A percentile compares a stretch with the other conserved stretches of the same genome.
phyloP scores from a whole-genome alignment of 306 rosid species.

The Crataegus laevigata region DNA sequence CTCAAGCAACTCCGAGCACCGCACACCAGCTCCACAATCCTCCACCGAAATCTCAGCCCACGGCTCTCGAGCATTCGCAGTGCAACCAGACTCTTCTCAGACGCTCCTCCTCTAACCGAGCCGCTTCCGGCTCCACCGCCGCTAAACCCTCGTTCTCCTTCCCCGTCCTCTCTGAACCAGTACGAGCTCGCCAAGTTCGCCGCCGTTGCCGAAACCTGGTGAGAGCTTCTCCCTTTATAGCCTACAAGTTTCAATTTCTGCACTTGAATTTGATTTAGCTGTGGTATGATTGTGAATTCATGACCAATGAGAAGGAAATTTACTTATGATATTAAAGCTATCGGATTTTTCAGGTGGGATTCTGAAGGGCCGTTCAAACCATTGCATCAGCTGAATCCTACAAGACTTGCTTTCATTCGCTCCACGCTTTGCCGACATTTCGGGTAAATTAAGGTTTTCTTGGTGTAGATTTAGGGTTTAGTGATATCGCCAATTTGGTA shows the following conservation, averaged over 20 bases:
- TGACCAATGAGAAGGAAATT: neutral
- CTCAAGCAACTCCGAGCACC: conserved; percentile 29
- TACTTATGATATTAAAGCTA: neutral
- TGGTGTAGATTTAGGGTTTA: neutral
- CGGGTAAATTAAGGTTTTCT: conserved; percentile 29
- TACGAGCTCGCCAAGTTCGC: conserved; percentile 66
- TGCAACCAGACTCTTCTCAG: conserved; percentile 35
- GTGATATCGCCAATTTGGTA: neutral
- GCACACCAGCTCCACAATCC: neutral
- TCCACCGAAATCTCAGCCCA: neutral
- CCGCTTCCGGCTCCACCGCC: conserved; percentile 20
- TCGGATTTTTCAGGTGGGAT: conserved; percentile 64
- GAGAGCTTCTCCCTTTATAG: neutral
- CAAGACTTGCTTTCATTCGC: conserved; percentile 76
- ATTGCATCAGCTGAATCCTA: conserved; percentile 84
- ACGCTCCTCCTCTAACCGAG: conserved; percentile 13
- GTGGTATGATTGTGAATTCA: neutral
- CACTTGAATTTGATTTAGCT: neutral
- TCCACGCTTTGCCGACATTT: conserved; percentile 82
- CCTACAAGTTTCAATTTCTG: neutral
- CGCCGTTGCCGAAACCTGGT: conserved; percentile 73
- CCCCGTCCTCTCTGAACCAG: conserved; percentile 53
- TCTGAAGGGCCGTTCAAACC: conserved; percentile 91
- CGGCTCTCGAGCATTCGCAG: neutral
- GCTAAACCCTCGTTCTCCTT: conserved; percentile 17